Conservation (phyloP, 345 rosid species). For the Brassica nigra region DNA sequence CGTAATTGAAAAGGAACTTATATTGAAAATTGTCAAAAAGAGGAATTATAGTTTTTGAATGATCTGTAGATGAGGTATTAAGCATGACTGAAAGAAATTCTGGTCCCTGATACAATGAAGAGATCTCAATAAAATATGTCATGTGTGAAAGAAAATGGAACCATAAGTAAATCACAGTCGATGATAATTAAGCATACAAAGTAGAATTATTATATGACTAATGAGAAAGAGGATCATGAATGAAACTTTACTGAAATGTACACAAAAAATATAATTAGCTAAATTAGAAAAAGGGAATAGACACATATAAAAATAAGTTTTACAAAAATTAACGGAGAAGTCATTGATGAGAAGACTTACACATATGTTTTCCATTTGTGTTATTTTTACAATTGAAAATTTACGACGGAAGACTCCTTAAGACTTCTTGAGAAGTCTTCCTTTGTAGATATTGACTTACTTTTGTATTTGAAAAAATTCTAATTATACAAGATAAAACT, state of each 20-base stretch:
- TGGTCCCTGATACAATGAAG: background rate
- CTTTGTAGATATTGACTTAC: too few relatives aligned
- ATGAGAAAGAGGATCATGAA: background rate
- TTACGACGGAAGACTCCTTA: too few relatives aligned
- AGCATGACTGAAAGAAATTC: background rate
- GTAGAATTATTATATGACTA: background rate
- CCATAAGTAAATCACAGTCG: background rate
- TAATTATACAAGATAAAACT: too few relatives aligned
- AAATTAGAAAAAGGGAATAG: background rate
- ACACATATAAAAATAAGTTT: too few relatives aligned
- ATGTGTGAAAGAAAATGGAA: background rate
- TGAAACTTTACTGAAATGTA: too few relatives aligned
- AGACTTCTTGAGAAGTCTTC: too few relatives aligned
- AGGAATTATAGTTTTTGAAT: background rate
- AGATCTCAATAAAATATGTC: background rate
- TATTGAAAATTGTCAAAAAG: background rate
- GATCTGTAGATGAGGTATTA: background rate
- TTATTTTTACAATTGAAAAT: too few relatives aligned
- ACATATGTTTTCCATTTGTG: too few relatives aligned
- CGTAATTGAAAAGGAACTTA: background rate
- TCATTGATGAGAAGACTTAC: too few relatives aligned
- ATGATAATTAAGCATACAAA: background rate
- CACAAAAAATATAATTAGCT: too few relatives aligned
- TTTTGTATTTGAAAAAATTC: too few relatives aligned
- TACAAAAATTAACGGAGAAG: too few relatives aligned